Conservation (phyloP, 148 eudicot species). For the Rhododendron ferrugineum region DNA sequence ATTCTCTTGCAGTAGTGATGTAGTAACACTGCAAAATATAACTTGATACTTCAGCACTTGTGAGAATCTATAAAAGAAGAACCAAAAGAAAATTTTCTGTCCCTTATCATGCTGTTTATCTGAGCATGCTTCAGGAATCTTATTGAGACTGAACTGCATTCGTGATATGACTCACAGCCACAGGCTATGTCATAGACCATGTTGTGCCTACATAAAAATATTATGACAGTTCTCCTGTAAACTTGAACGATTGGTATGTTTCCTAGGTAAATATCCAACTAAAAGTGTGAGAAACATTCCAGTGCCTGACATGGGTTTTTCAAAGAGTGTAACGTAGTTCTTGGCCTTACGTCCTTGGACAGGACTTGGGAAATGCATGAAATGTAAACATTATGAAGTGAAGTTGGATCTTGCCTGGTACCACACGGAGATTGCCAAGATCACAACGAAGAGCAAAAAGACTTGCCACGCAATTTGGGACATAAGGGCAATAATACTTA, state of each 20-base stretch:
- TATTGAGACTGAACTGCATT: neutral
- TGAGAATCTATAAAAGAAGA: neutral
- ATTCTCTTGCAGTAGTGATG: conserved; percentile 76
- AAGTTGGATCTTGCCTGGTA: conserved; percentile 55
- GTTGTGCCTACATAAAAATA: neutral
- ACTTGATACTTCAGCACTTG: neutral
- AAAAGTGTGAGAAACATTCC: neutral
- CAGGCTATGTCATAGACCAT: neutral
- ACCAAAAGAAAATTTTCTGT: neutral
- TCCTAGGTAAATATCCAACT: neutral
- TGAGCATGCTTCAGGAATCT: neutral
- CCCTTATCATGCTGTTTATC: neutral
- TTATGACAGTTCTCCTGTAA: neutral
- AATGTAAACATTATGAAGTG: neutral
- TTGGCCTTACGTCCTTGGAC: neutral
- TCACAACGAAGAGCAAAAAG: conserved; percentile 50
- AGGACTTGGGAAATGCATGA: neutral
- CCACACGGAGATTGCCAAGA: conserved; percentile 67
- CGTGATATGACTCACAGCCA: neutral
- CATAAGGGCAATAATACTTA: conserved; percentile 76
- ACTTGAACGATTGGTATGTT: neutral
- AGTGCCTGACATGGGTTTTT: neutral
- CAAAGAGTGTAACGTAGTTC: neutral
- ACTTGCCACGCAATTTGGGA: conserved; percentile 77
- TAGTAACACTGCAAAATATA: conserved; percentile 60